Evolutionary conservation across 2,329 filamentous ascomycete species (phyloP).

Genomic region (Cladophialophora chaetospira): DNA sequence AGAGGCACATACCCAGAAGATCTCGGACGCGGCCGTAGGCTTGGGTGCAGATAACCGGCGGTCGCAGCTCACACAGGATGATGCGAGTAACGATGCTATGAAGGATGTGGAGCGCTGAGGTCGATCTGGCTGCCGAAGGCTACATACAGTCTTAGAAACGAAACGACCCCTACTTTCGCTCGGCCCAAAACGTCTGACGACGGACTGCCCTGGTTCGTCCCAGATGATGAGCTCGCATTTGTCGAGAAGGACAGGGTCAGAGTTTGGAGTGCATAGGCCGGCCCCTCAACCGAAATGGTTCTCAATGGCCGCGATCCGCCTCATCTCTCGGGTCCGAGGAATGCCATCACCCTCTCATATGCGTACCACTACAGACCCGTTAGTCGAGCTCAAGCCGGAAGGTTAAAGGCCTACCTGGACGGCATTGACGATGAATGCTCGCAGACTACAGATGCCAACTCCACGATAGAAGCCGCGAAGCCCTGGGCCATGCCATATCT

Average conservation of each 20-base stretch:
- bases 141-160: too few relatives aligned
- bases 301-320: not conserved
- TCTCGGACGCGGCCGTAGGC: constrained; percentile 79
- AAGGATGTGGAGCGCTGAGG: constrained; percentile 19
- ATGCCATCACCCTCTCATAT: constrained; percentile 82
- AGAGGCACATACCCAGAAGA: constrained; percentile 81
- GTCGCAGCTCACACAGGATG: not conserved
- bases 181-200: too few relatives aligned
- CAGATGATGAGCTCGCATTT: too few relatives aligned
- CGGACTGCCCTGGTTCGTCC: too few relatives aligned
- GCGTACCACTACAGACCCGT: constrained; percentile 69
- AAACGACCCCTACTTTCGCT: too few relatives aligned
- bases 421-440: constrained; percentile 91
- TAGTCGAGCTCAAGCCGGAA: constrained; percentile 3
- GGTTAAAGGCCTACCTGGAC: constrained; percentile 57
- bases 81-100: constrained; percentile 15
- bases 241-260: too few relatives aligned
- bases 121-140: not conserved
- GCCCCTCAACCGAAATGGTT: too few relatives aligned
- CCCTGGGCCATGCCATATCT: constrained; percentile 67
- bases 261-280: too few relatives aligned
- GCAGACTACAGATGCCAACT: constrained; percentile 75
- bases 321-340: constrained; percentile 17
- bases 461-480: constrained; percentile 69
- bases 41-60: constrained; percentile 68